Conservation (phyloP, 2,329 filamentous ascomycete species). For the Fusarium ambrosium region DNA sequence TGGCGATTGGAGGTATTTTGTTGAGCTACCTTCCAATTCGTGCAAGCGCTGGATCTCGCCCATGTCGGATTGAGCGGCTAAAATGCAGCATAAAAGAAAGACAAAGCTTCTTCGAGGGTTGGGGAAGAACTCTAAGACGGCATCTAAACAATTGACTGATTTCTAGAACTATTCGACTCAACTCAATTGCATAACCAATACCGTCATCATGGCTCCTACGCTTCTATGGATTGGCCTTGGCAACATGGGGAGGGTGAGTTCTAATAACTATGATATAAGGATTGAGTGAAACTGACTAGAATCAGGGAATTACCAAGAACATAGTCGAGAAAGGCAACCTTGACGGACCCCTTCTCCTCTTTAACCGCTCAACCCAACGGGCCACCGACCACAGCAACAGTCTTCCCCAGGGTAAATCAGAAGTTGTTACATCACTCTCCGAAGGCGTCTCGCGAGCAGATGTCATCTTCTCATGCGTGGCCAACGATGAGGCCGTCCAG, state of each 20-base stretch:
- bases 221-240: slow-evolving; percentile 86
- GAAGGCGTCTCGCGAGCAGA: slow-evolving; percentile 77
- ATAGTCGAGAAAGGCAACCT: slow-evolving; percentile 82
- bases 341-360: slow-evolving; percentile 79
- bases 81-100: neutral
- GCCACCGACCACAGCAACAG: slow-evolving; percentile 73
- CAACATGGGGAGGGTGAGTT: slow-evolving; percentile 84
- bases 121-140: neutral
- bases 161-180: neutral
- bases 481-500: slow-evolving; percentile 81
- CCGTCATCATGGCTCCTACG: slow-evolving; percentile 65
- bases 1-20: neutral
- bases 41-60: neutral
- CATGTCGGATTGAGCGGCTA: neutral
- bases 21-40: neutral
- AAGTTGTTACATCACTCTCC: slow-evolving; percentile 73
- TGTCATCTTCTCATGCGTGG: slow-evolving; percentile 85
- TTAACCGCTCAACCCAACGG: slow-evolving; percentile 81
- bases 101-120: neutral
- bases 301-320: slow-evolving; percentile 86
- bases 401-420: slow-evolving; percentile 72
- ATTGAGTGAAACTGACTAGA: slow-evolving; percentile 3
- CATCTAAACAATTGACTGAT: neutral
- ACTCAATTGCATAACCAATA: neutral
- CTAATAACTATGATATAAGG: neutral